A percentile compares a stretch with the other conserved stretches of the same genome.
These are phyloP conservation scores for Phyllosticta paracitricarpa DNA, from an alignment of 2,329 filamentous ascomycete species.

Conservation along the genomic window DNA sequence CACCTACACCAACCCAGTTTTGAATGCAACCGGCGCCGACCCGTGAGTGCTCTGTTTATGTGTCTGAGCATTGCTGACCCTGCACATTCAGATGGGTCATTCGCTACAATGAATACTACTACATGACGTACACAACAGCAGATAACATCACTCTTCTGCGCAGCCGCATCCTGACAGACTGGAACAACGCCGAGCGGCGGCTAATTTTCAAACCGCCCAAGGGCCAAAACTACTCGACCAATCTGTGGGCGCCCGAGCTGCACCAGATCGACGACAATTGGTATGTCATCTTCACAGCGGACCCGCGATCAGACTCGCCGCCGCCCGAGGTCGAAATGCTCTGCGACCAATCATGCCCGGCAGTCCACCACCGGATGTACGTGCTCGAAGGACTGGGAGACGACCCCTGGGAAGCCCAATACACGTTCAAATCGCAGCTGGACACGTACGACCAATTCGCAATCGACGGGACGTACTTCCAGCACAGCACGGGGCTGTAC, in stretches of 20 bases:
- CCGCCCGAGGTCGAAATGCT: slow-evolving; percentile 39
- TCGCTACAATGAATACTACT: slow-evolving; percentile 32
- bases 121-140: slow-evolving; percentile 36
- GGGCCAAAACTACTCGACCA: slow-evolving; percentile 35
- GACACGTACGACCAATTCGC: slow-evolving; percentile 45
- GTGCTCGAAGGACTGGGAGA: slow-evolving; percentile 34
- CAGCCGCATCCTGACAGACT: slow-evolving; percentile 33
- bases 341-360: slow-evolving; percentile 40
- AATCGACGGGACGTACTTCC: slow-evolving; percentile 45
- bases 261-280: slow-evolving; percentile 37
- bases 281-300: slow-evolving; percentile 45
- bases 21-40: slow-evolving; percentile 33
- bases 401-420: slow-evolving; percentile 38
- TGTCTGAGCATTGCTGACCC: not conserved
- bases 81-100: slow-evolving; percentile 30
- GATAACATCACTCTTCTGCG: slow-evolving; percentile 34
- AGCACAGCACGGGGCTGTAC: slow-evolving; percentile 28
- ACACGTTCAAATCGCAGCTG: slow-evolving; percentile 36
- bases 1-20: slow-evolving; percentile 38
- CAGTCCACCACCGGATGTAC: slow-evolving; percentile 41
- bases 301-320: slow-evolving; percentile 37
- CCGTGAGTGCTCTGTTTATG: slow-evolving; percentile 22
- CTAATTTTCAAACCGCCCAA: slow-evolving; percentile 32
- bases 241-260: slow-evolving; percentile 43
- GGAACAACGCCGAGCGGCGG: slow-evolving; percentile 35